phyloP scores from a whole-genome alignment of 192 early-diverging fungal genomes.

The Coemansia sp. region DNA sequence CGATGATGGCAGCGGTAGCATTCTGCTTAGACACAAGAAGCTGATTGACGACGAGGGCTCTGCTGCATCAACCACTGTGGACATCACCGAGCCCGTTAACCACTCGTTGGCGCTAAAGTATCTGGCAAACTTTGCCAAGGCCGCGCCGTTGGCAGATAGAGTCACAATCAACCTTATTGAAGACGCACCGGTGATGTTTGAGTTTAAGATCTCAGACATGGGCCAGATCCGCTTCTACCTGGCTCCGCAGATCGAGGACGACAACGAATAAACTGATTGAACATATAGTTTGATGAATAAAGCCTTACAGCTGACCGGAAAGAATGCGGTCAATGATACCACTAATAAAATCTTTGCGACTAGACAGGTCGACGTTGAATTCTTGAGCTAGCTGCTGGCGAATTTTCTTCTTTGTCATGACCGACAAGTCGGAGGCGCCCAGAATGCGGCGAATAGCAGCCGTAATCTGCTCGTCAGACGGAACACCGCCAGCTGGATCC shows the following conservation, averaged over 20 bases:
- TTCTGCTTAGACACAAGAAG: conserved; percentile 71
- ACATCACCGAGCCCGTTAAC: conserved; percentile 73
- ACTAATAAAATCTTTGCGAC: conserved; percentile 71
- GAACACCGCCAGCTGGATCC: conserved; percentile 5
- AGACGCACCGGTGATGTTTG: conserved; percentile 89
- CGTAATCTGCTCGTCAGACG: conserved; percentile 64
- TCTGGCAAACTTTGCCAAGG: conserved; percentile 92
- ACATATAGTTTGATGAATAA: background rate
- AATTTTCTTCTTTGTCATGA: conserved; percentile 80
- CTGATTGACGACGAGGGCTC: conserved; percentile 68
- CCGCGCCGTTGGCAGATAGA: conserved; percentile 72
- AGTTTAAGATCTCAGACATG: conserved; percentile 85
- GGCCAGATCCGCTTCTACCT: conserved; percentile 95
- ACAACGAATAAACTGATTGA: conserved; percentile 43
- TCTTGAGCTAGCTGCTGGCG: conserved; percentile 63
- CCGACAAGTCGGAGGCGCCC: conserved; percentile 63
- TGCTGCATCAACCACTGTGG: conserved; percentile 65
- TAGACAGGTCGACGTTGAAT: conserved; percentile 65
- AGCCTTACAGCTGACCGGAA: conserved; percentile 16
- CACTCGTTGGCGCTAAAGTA: conserved; percentile 94
- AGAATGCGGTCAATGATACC: conserved; percentile 54
- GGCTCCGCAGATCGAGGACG: conserved; percentile 74
- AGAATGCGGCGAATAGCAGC: conserved; percentile 66
- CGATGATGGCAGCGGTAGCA: conserved; percentile 82
- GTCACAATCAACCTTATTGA: conserved; percentile 82